These are phyloP conservation scores for Suhomyces choctaworum DNA, from an alignment of 1,139 yeast genomes.

Conservation along the genomic window DNA sequence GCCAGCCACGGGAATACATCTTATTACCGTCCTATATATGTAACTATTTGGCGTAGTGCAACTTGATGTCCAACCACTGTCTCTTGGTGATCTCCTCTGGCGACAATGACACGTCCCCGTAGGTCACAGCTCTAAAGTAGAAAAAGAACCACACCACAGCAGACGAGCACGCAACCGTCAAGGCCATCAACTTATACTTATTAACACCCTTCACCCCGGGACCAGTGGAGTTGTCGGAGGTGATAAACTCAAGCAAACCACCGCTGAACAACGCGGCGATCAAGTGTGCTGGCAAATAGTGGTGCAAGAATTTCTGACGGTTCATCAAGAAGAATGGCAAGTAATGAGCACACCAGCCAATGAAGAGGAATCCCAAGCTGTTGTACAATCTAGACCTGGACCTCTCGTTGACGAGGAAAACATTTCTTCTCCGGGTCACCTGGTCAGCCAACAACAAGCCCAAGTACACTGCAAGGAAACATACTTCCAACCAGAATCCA, in stretches of 20 bases:
- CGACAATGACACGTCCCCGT: constrained; percentile 70
- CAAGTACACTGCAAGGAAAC: constrained; percentile 62
- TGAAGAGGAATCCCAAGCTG: constrained; percentile 79
- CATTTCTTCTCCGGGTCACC: constrained; percentile 71
- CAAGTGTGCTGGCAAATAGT: constrained; percentile 93
- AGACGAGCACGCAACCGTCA: constrained; percentile 43
- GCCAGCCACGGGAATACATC: background rate
- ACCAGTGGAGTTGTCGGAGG: constrained; percentile 56
- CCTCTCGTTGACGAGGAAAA: constrained; percentile 53
- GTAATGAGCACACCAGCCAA: constrained; percentile 88
- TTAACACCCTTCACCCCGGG: constrained; percentile 21
- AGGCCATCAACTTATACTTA: constrained; percentile 29
- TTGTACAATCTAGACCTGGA: constrained; percentile 77
- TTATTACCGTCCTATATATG: no score
- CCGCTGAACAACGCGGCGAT: constrained; percentile 85
- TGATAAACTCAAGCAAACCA: constrained; percentile 74
- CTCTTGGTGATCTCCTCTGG: constrained; percentile 68
- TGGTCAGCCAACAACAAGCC: constrained; percentile 73
- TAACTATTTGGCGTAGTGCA: constrained; percentile 75
- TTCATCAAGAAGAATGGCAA: constrained; percentile 90
- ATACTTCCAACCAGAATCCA: constrained; percentile 89
- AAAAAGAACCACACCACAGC: constrained; percentile 64
- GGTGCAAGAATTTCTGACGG: constrained; percentile 92
- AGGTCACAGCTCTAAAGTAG: constrained; percentile 81
- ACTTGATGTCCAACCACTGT: constrained; percentile 78